These are phyloP conservation scores for Trametes sanguinea DNA, from an alignment of 768 basidiomycete genomes.

Conservation along the genomic window DNA sequence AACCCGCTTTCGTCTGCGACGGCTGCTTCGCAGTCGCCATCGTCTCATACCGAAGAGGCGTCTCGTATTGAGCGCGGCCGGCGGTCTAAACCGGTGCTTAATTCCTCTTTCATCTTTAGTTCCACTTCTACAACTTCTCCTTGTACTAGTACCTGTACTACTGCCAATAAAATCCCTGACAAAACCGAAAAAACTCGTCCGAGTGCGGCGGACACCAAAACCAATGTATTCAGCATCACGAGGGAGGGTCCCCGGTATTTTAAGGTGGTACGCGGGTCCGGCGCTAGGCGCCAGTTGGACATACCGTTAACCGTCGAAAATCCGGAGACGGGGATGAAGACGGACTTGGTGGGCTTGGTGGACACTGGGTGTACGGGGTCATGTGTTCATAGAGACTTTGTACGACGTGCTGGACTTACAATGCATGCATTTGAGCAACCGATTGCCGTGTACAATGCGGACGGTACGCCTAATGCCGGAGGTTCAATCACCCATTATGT, in stretches of 20 bases:
- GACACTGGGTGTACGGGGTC: slow-evolving; percentile 30
- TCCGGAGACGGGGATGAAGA: slow-evolving; percentile 3
- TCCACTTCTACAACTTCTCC: too few species aligned
- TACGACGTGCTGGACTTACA: neutral
- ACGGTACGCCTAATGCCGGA: slow-evolving; percentile 14
- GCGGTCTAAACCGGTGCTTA: too few species aligned
- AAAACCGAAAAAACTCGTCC: slow-evolving; percentile 4
- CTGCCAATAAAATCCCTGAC: too few species aligned
- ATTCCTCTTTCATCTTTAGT: too few species aligned
- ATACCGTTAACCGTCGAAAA: slow-evolving; percentile 12
- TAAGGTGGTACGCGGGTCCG: slow-evolving; percentile 17
- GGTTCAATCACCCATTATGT: slow-evolving; percentile 18
- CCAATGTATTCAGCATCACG: slow-evolving; percentile 4
- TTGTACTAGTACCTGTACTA: too few species aligned
- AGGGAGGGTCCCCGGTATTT: neutral
- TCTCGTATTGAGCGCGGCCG: too few species aligned
- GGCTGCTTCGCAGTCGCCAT: too few species aligned
- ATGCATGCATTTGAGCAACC: neutral
- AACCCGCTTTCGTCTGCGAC: too few species aligned
- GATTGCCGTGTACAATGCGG: slow-evolving; percentile 22
- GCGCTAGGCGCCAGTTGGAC: slow-evolving; percentile 12
- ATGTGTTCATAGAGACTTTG: slow-evolving; percentile 22
- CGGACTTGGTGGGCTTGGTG: slow-evolving; percentile 18
- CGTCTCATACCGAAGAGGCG: too few species aligned
- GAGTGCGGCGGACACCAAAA: slow-evolving; percentile 10